phyloP scores from a whole-genome alignment of 192 early-diverging fungal genomes.

The Gigaspora rosea region DNA sequence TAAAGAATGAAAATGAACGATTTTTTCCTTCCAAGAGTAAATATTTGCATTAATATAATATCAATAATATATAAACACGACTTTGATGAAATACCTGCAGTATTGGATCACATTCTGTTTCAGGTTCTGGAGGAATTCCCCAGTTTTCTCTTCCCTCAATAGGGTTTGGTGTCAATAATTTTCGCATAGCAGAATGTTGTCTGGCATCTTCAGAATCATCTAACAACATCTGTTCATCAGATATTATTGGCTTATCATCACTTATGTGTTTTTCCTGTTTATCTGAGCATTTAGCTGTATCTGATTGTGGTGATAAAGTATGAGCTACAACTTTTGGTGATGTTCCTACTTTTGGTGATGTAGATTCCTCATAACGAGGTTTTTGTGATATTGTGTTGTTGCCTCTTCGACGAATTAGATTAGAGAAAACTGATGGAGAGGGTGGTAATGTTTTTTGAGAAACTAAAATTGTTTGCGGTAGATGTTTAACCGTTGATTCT shows the following conservation, averaged over 20 bases:
- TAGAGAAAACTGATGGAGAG: slow-evolving; percentile 24
- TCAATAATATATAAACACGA: neutral
- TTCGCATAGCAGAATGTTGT: slow-evolving; percentile 30
- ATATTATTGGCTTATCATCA: neutral
- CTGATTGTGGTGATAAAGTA: neutral
- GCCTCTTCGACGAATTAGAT: slow-evolving; percentile 15
- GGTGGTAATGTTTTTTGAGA: slow-evolving; percentile 3
- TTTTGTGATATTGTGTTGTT: slow-evolving; percentile 6
- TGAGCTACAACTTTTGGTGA: neutral
- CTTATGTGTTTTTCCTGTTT: neutral
- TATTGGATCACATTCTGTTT: slow-evolving; percentile 57
- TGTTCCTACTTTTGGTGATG: neutral
- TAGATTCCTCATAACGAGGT: neutral
- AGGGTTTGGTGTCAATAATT: slow-evolving; percentile 47
- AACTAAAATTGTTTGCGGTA: neutral
- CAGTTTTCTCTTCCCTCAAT: slow-evolving; percentile 55
- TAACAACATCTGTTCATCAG: neutral
- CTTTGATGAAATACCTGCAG: slow-evolving; percentile 54
- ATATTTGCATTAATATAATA: neutral
- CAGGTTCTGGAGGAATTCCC: slow-evolving; percentile 60
- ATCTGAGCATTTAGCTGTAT: neutral
- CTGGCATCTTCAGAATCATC: slow-evolving; percentile 12
- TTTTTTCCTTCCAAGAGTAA: slow-evolving; percentile 58
- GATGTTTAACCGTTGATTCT: neutral
- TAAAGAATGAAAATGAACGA: slow-evolving; percentile 72